These are phyloP conservation scores for Paspalum vaginatum DNA, from an alignment of 176 grass and related monocot genomes.

Conservation along the genomic window DNA sequence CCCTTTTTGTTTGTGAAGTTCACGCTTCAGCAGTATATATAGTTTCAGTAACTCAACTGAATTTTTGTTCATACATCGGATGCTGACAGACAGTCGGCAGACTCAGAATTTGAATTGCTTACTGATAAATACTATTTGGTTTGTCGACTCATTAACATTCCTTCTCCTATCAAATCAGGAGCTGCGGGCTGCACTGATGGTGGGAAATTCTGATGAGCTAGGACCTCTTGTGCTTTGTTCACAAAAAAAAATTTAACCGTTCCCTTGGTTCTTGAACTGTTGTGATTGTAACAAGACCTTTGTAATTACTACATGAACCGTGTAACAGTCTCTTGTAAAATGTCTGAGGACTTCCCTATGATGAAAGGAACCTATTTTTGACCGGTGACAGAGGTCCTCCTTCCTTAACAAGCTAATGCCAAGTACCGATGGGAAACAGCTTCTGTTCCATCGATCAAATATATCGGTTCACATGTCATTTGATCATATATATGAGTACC, in stretches of 20 bases:
- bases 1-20: background rate
- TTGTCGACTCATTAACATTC: background rate
- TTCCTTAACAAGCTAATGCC: background rate
- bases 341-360: constrained; percentile 6
- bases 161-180: constrained; percentile 14
- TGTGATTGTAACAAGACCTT: background rate
- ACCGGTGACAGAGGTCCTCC: background rate
- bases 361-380: background rate
- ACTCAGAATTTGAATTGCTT: background rate
- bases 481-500: background rate
- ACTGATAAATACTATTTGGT: background rate
- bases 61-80: background rate
- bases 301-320: background rate
- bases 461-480: background rate
- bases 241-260: background rate
- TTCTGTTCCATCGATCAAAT: background rate
- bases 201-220: constrained; percentile 14
- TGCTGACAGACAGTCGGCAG: background rate
- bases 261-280: background rate
- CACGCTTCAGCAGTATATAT: background rate
- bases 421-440: background rate
- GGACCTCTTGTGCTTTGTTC: background rate
- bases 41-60: background rate
- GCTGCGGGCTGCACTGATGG: constrained; percentile 6
- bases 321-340: background rate